Percentiles rank a stretch among this genome's conserved stretches.
These are phyloP conservation scores for Bryopsis sp. DNA, from an alignment of 139 green algal genomes.

Conservation along the genomic window DNA sequence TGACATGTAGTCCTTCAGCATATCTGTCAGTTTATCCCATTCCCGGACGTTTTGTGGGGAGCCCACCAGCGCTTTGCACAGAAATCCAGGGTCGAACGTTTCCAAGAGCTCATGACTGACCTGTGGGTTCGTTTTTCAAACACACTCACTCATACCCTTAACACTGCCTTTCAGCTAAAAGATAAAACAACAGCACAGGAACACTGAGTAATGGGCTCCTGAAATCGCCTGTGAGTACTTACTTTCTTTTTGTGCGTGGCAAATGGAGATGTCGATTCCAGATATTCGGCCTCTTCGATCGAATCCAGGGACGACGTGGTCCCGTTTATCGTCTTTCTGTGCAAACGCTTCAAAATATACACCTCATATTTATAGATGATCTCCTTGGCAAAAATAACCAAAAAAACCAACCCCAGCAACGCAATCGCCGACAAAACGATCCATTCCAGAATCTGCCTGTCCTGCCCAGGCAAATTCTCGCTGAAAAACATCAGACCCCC, in stretches of 20 bases:
- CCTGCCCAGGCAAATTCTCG: constrained; percentile 6
- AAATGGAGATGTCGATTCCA: no score
- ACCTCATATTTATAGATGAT: constrained; percentile 7
- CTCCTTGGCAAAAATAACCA: constrained; percentile 12
- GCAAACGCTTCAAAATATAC: not conserved
- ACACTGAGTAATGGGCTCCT: no score
- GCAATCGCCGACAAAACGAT: constrained; percentile 6
- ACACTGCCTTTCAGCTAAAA: no score
- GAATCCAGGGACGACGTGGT: no score
- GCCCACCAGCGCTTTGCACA: not conserved
- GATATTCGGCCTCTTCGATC: no score
- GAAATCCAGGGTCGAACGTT: constrained; percentile 5
- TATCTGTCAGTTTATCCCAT: constrained; percentile 18
- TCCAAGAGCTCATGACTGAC: constrained; percentile 10
- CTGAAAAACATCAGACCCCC: constrained; percentile 20
- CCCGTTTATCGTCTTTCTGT: no score
- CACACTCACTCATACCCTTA: no score
- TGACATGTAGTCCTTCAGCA: constrained; percentile 17
- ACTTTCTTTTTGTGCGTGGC: no score
- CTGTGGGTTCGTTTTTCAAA: no score
- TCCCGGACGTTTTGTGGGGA: not conserved
- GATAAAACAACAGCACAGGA: no score
- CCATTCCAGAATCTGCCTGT: constrained; percentile 15
- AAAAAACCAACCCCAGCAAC: constrained; percentile 10
- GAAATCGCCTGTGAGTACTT: no score